Percentiles rank a stretch among this genome's conserved stretches.
phyloP scores from a whole-genome alignment of 306 rosid species.

The Casuarina glauca region DNA sequence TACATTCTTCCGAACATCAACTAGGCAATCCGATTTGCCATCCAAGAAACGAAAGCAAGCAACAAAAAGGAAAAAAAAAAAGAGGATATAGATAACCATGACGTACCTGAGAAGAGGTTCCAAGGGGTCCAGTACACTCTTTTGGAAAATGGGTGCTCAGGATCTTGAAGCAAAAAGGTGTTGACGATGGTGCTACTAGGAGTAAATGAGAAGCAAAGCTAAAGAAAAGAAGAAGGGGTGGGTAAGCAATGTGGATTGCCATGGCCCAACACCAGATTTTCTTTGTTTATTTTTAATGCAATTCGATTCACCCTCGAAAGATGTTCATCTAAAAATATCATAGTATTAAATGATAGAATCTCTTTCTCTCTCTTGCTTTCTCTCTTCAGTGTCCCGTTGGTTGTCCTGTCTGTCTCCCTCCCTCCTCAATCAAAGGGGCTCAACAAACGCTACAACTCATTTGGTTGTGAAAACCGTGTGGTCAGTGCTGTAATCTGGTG shows the following conservation, averaged over 20 bases:
- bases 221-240: conserved; percentile 57
- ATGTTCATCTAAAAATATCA: conserved; percentile 14
- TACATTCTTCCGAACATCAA: conserved; percentile 9
- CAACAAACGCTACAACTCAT: conserved; percentile 52
- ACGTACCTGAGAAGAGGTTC: conserved; percentile 49
- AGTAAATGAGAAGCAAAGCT: conserved; percentile 72
- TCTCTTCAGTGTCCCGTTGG: not conserved
- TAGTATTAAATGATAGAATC: not conserved
- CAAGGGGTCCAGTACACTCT: conserved; percentile 30
- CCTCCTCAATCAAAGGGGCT: conserved; percentile 43
- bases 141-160: conserved; percentile 31
- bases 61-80: conserved; percentile 25
- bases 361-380: not conserved
- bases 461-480: conserved; percentile 21
- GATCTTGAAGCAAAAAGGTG: conserved; percentile 34
- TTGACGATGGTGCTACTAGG: conserved; percentile 36
- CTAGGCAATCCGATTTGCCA: conserved; percentile 10
- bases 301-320: not conserved
- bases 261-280: conserved; percentile 70
- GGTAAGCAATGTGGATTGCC: conserved; percentile 72
- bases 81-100: conserved; percentile 29
- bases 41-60: conserved; percentile 15
- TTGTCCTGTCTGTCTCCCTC: conserved; percentile 6
- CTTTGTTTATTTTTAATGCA: conserved; percentile 1
- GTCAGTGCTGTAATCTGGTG: conserved; percentile 11